These are phyloP conservation scores for Trichoderma aggressivum DNA, from an alignment of 2,329 filamentous ascomycete species.

Conservation along the genomic window DNA sequence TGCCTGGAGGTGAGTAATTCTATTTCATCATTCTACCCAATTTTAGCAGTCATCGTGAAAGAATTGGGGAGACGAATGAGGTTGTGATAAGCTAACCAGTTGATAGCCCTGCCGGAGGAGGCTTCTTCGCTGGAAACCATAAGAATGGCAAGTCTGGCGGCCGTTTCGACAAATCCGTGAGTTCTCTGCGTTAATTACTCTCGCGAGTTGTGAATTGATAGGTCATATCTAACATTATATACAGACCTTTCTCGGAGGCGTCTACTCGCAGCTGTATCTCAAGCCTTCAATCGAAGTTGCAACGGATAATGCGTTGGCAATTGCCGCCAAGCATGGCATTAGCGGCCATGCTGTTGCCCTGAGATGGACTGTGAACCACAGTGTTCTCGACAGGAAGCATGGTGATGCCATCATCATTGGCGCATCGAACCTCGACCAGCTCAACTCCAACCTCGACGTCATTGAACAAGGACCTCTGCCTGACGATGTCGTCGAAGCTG, in stretches of 20 bases:
- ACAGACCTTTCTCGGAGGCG: background rate
- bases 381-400: constrained; percentile 40
- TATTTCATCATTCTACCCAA: background rate
- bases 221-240: background rate
- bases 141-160: background rate
- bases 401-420: constrained; percentile 52
- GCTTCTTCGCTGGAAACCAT: constrained; percentile 12
- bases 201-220: background rate
- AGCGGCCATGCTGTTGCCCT: constrained; percentile 51
- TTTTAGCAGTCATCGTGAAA: too few species aligned
- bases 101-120: constrained; percentile 1
- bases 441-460: constrained; percentile 47
- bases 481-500: constrained; percentile 52
- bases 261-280: background rate
- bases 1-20: constrained; percentile 33
- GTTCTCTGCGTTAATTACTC: background rate
- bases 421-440: constrained; percentile 45
- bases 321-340: constrained; percentile 4
- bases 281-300: constrained; percentile 1
- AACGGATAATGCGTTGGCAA: background rate
- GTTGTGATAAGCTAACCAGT: background rate
- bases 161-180: constrained; percentile 6
- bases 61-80: background rate
- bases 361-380: constrained; percentile 64
- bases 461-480: constrained; percentile 63